Base-by-base conservation (phyloP, 768 basidiomycete species). In the Lyophyllum atratum region DNA sequence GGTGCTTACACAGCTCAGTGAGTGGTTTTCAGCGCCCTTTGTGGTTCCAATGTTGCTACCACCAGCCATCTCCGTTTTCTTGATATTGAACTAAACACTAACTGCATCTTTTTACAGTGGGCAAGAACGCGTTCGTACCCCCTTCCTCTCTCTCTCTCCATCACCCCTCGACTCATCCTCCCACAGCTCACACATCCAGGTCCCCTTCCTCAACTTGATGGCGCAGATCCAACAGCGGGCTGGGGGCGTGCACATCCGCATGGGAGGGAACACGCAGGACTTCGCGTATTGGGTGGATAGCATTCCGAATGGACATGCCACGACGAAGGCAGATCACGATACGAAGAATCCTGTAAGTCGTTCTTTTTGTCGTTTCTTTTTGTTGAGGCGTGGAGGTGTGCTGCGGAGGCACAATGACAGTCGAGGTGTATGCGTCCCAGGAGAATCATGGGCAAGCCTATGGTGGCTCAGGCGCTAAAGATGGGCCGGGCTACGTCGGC, bases 181-280 rank as follows among this genome's bases (percentile, higher is more conserved):
- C 22, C 29, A 42, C 52, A 85, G 84, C 34, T 74, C 83, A 4
- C 71, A 77, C 49, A 56, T 83, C 22, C 73, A 78, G 46, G 74
- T 85, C 50, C 76, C 83, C 0, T 88, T 90, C 72, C 77, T 90
- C 31, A 89, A 90, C 64, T 74, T 89, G 42, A 78, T 90, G 72
- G 76, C 80, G 12, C 82, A 85, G 59, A 74, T 90, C 10, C 76
- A 74, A 44, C 75, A 80, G 58, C 79, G 87, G 21, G 80, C 80
- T 2, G 86, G 85, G 4, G 68, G 70, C 4, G 82, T 85, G 12
- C 74, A 81, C 11, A 69, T 87, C 22, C 80, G 87, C 46, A 68
- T 90, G 4, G 86, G 87, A 7, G 86, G 87, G n/a, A 88, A 88
- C 66, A 81, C 83, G 0, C 87, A 88, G 66, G 87, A 89, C 52